Percentiles rank a stretch among this genome's conserved stretches.
These are phyloP conservation scores for Glycine latifolia DNA, from an alignment of 306 rosid genomes.

Conservation along the genomic window DNA sequence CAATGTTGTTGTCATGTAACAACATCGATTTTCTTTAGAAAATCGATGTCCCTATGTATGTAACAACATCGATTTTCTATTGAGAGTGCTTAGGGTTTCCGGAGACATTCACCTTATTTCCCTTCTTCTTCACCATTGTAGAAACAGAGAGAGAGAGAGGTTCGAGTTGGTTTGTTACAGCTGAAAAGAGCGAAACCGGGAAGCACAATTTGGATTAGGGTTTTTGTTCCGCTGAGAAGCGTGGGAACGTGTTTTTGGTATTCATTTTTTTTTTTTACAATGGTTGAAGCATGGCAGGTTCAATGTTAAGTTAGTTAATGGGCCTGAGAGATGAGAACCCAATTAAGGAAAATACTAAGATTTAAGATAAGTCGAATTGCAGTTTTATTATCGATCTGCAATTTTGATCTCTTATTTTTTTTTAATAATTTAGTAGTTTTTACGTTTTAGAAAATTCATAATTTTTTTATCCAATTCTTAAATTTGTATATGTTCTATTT, in stretches of 20 bases:
- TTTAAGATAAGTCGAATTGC: too few species aligned
- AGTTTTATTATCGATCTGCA: too few species aligned
- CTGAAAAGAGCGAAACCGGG: constrained; percentile 16
- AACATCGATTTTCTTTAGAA: too few species aligned
- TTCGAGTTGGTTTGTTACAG: background rate
- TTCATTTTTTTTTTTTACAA: too few species aligned
- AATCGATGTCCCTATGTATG: too few species aligned
- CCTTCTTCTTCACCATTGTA: constrained; percentile 82
- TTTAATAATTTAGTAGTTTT: too few species aligned
- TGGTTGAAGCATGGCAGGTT: background rate
- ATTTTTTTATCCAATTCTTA: too few species aligned
- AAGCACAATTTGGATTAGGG: constrained; percentile 40
- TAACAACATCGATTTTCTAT: too few species aligned
- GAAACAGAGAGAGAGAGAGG: background rate
- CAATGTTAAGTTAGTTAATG: background rate
- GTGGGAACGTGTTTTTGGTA: background rate
- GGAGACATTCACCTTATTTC: constrained; percentile 69
- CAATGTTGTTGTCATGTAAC: too few species aligned
- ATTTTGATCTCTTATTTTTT: too few species aligned
- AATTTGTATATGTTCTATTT: too few species aligned
- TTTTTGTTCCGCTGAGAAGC: background rate
- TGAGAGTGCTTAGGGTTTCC: constrained; percentile 96
- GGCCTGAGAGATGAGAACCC: background rate
- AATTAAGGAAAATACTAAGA: background rate
- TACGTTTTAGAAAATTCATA: too few species aligned